Conservation (phyloP, 768 basidiomycete genomes). For the Podaxis pistillaris region DNA sequence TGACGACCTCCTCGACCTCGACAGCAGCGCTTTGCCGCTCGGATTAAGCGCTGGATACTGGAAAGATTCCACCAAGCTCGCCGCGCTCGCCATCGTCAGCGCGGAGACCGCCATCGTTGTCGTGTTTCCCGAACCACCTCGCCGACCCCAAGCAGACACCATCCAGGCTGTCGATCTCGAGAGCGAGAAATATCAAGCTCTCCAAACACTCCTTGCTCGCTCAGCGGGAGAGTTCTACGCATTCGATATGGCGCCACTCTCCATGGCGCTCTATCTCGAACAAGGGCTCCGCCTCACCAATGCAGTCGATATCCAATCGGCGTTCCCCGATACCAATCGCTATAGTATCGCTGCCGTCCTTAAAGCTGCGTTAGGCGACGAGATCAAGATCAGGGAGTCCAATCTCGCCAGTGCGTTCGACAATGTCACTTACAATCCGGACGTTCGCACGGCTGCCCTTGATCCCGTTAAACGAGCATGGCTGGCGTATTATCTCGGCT, state of each 20-base stretch:
- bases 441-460: slow-evolving; percentile 26
- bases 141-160: slow-evolving; percentile 8
- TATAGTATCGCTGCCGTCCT: slow-evolving; percentile 40
- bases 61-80: slow-evolving; percentile 5
- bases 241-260: slow-evolving; percentile 52
- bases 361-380: slow-evolving; percentile 37
- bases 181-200: slow-evolving; percentile 8
- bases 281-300: slow-evolving; percentile 41
- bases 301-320: slow-evolving; percentile 60
- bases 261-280: slow-evolving; percentile 45
- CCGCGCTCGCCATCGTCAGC: slow-evolving; percentile 12
- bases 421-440: slow-evolving; percentile 33
- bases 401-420: slow-evolving; percentile 38
- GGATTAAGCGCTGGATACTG: slow-evolving; percentile 13
- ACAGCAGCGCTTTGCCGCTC: neutral
- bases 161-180: neutral
- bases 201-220: slow-evolving; percentile 42
- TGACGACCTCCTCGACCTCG: neutral
- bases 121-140: slow-evolving; percentile 10
- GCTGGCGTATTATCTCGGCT: slow-evolving; percentile 46
- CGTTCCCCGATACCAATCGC: slow-evolving; percentile 37
- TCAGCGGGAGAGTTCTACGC: slow-evolving; percentile 43
- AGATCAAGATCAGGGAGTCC: slow-evolving; percentile 29
- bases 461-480: slow-evolving; percentile 47
- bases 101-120: slow-evolving; percentile 11